Evolutionary conservation across 1,139 yeast species (phyloP), one percentile per base, ranked within the genome.

Genomic region (Debaryomyces coudertii): DNA sequence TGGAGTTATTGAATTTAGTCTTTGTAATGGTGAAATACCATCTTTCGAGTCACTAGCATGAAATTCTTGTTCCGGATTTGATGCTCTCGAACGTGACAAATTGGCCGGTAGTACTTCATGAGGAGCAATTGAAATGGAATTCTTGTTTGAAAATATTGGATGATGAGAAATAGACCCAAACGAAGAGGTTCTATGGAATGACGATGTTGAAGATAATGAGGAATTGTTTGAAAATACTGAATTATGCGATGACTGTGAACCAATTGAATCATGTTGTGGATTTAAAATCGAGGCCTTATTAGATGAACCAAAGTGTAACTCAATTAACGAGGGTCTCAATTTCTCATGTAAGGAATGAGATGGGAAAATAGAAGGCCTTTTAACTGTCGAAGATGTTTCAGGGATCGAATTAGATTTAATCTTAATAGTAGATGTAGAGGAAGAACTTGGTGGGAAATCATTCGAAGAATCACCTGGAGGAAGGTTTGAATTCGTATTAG

Each of bases 291-390:
- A 27, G 24, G 39, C 33, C 18, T 46, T 46, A 12, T 38, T 47
- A 33, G 45, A 25, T 5, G 43, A 27, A 6, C 60, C 60, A 36
- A 53, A 53, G 50, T 75, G 74, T 34, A 73, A 54, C 50, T 76
- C 80, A 33, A 71, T 56, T 36, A 76, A 60, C 2, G 79, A 73
- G 0, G 80, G 79, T 43, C 80, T 63, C 39, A 76, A 53, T 38
- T 64, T 61, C 27, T 73, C 74, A 16, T 61, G 66, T 25, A 62
- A 40, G 8, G 62, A 52, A 22, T 51, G 49, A 16, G 48, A 47
- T 2, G 64, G 61, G 7, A 53, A 48, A 37, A 56, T 46, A 16
- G 63, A 58, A 2, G 65, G 62, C 42, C 56, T 62, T 44, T 55
- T 60, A 29, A 36, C 25, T 15, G 45, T 24, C 8, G 50, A 45